A percentile compares a stretch with the other conserved stretches of the same genome.
phyloP scores from a whole-genome alignment of 2,329 filamentous ascomycete genomes.

The Chaetoscypha palmicola region DNA sequence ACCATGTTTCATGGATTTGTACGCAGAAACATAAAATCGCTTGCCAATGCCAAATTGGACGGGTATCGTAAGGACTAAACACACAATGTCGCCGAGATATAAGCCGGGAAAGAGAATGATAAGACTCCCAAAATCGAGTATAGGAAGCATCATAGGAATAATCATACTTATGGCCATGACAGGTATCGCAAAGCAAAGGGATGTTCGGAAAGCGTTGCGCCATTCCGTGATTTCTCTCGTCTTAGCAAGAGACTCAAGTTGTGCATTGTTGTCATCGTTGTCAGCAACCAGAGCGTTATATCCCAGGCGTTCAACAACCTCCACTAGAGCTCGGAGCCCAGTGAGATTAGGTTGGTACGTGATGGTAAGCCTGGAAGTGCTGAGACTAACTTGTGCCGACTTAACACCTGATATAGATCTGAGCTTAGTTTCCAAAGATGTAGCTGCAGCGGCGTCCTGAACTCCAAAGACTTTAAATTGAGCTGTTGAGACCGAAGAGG shows the following conservation, averaged over 20 bases:
- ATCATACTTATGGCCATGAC: constrained; percentile 93
- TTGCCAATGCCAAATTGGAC: constrained; percentile 95
- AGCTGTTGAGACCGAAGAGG: constrained; percentile 51
- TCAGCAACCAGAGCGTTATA: constrained; percentile 88
- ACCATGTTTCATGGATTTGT: constrained; percentile 81
- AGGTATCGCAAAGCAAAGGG: constrained; percentile 74
- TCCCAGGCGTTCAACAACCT: constrained; percentile 71
- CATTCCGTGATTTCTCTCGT: constrained; percentile 95
- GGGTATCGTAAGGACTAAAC: constrained; percentile 76
- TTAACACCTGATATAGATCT: constrained; percentile 61
- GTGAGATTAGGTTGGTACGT: constrained; percentile 63
- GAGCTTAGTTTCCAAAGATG: constrained; percentile 62
- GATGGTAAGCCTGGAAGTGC: constrained; percentile 67
- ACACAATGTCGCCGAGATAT: constrained; percentile 82
- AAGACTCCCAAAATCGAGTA: constrained; percentile 69
- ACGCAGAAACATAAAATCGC: constrained; percentile 91
- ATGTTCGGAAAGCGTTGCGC: constrained; percentile 72
- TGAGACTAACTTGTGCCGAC: constrained; percentile 65
- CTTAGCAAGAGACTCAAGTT: constrained; percentile 91
- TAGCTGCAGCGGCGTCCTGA: constrained; percentile 63
- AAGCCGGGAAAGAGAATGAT: constrained; percentile 63
- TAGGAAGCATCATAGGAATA: constrained; percentile 74
- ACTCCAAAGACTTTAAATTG: constrained; percentile 82
- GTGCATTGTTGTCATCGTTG: constrained; percentile 91
- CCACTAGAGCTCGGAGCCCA: constrained; percentile 77